Base-by-base conservation (phyloP, 2,329 filamentous ascomycete genomes). In the Fusarium musae region DNA sequence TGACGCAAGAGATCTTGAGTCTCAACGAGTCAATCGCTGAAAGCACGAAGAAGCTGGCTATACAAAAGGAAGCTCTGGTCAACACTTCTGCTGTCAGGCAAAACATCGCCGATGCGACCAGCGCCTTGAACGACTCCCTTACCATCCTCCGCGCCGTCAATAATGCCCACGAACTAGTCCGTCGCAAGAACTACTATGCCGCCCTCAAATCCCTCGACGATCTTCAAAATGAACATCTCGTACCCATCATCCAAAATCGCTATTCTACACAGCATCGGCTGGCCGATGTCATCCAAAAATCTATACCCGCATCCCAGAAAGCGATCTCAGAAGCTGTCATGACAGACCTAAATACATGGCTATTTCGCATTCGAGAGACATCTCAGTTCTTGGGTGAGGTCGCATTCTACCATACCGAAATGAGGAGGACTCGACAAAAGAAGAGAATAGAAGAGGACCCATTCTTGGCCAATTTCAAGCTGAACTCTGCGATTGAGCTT, bases 381-480 rank as follows among this genome's bases (percentile, higher is more conserved):
- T 98, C 96, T 3, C 96, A 98, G 76, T 98, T 97, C 72, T 85
- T 99, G 12, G 96, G 96, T 9, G 96, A 99, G 81, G 94, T 99
- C 11, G 95, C 96, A 8, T 97, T 99, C 80, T 98, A 97, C 79
- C 95, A 98, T 79, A 99, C 96, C 0, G 93, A 98, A 77, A 89
- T 97, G 80, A 91, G 96, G 49, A 90, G 96, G 72, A 90, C 91
- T 30, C 89, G 96, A 57, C 94, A 97, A 78, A 93, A 95, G 79
- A 92, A 97, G 78, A 90, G 96, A 26, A 89, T 93, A 13, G 93
- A 97, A 73, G 88, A 90, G 26, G 91, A 95, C 68, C 85, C 90
- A 1, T 95, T 93, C 73, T 86, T 98, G 47, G 87, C 88, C 39
- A 92, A 93, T 75, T 98, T 98, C 85, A 97, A 94, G 79, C 85